Base-by-base conservation (phyloP, 2,329 filamentous ascomycete species). In the Chaetomium olivaceum region DNA sequence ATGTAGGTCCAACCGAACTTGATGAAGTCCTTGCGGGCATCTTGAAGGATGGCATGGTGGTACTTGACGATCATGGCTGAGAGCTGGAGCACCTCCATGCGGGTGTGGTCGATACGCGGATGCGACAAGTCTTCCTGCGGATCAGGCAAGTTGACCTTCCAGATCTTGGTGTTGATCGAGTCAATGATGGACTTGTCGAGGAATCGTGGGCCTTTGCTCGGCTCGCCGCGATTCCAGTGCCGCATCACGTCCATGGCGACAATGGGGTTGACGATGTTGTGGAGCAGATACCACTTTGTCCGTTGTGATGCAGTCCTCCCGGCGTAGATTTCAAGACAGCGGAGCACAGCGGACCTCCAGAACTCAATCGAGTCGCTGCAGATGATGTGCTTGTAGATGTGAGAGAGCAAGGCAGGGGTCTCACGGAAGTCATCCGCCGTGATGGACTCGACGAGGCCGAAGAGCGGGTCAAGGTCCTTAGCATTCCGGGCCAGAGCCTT, bases 1-100 rank as follows among this genome's bases (percentile, higher is more conserved):
- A 99, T 99, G 75, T 97, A 98, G 21, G 93, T 97, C 95, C 95
- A 99, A 3, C 93, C 93, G 77, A 98, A 99, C 78, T 97, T 98
- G 74, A 99, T 99, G 68, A 99, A 94, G 70, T 99, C 95, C 78
- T 99, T 99, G 46, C 96, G 89, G 2, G 92, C 89, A 73, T 98
- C 95, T 71, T 96, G 91, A 1, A 99, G 85, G 62, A 93, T 91
- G 36, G 87, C 86, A 73, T 94, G 89, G 73, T 99, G 92, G 73
- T 98, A 96, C 75, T 99, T 99, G 78, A 99, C 90, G 48, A 99
- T 83, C 81, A 99, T 88, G 0, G 95, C 93, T 6, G 95, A 97
- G 54, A 98, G 85, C 76, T 99, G 96, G 55, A 99, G 85, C 11
- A 97, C 86, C 75, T 99, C 96, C 87, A 98, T 97, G 19, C 95